Base-by-base conservation (phyloP, 345 rosid species). In the Euclidium syriacum region DNA sequence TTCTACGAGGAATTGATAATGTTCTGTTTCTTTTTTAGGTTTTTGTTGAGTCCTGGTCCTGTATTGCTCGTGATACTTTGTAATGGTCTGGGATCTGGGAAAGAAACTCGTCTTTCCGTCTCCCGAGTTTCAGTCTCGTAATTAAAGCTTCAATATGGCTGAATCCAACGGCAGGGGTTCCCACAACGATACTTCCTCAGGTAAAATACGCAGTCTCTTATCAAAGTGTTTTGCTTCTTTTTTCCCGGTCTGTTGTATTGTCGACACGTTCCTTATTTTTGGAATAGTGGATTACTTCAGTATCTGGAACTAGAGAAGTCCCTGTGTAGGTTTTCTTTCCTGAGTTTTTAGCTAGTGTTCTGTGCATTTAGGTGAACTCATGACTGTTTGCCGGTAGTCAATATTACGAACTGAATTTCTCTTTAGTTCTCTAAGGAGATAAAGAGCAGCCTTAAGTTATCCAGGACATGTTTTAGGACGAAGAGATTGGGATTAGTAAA, bases 171-270 rank as follows among this genome's bases (percentile, higher is more conserved):
- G 65, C 54, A 51, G 60, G 4, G 55, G 60, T 19, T 23, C 60
- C 24, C 52, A 56, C 22, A 63, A 63, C 41, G 70, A 64, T 46
- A 24, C 33, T 57, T 71, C 53, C 6, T 57, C 75, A 25, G 75
- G 75, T 71, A 48, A n/a, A 15, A 33, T 34, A 9, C 32, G 67
- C 23, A 9, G 3, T 33, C 10, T 15, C 48, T 52, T 60, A 19
- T 51, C 18, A 12, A 44, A 52, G 7, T 38, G 10, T 38, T 14
- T 12, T 61, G 17, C 6, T 39, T 39, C 17, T 44, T 20, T 59
- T 43, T 10, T 4, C n/a, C n/a, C n/a, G 30, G 4, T 46, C 5
- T 14, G 3, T 39, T 39, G 6, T 14, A 42, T 19, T 18, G 10
- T 58, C n/a, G 26, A 17, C 11, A 41, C 19, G 40, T 61, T 62